These are phyloP conservation scores for Pseudogymnoascus sp. DNA, from an alignment of 2,329 filamentous ascomycete species.

Conservation along the genomic window DNA sequence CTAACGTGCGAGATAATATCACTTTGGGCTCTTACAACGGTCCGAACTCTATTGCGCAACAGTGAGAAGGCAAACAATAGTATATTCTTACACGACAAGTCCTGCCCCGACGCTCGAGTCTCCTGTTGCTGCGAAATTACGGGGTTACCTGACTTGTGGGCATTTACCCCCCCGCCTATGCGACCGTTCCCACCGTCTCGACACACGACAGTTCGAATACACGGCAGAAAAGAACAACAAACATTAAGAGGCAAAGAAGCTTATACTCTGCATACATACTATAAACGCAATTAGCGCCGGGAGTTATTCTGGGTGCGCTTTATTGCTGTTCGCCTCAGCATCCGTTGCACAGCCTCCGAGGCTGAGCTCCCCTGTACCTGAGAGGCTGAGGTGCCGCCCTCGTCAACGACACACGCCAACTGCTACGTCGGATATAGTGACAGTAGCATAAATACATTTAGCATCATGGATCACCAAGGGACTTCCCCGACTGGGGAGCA, in stretches of 20 bases:
- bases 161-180: neutral
- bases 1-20: neutral
- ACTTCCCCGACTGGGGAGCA: neutral
- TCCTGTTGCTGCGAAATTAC: neutral
- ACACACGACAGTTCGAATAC: neutral
- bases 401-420: neutral
- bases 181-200: neutral
- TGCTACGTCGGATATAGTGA: neutral
- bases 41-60: neutral
- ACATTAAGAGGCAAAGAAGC: neutral
- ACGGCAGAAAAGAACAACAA: neutral
- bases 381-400: neutral
- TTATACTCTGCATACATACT: neutral
- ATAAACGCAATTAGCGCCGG: slow-evolving; percentile 2
- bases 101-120: neutral
- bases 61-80: neutral
- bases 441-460: neutral
- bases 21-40: neutral
- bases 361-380: slow-evolving; percentile 2
- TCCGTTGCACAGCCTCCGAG: neutral
- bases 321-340: neutral
- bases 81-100: neutral
- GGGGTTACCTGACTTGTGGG: neutral
- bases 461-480: slow-evolving; percentile 4
- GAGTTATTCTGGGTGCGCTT: neutral